Evolutionary conservation across 805 yeast genomes (phyloP).

Genomic region (Debaryomyces hansenii): DNA sequence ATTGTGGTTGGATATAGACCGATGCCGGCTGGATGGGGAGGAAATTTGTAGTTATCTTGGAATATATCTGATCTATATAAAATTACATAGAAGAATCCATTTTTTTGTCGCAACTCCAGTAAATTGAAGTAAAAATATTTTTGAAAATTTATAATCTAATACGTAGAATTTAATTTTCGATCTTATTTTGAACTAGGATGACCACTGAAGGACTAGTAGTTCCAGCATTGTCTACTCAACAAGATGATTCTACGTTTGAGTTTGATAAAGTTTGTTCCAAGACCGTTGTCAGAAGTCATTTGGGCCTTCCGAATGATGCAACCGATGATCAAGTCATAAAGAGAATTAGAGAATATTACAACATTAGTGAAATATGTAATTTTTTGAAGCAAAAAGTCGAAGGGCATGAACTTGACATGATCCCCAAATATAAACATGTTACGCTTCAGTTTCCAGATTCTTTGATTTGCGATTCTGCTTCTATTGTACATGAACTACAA

Average conservation of each 20-base stretch:
- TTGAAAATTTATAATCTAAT: no score
- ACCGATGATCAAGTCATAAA: slow-evolving; percentile 25
- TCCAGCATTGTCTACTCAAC: slow-evolving; percentile 73
- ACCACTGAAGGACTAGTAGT: slow-evolving; percentile 36
- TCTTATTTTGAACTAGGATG: slow-evolving; percentile 4
- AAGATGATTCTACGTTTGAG: slow-evolving; percentile 57
- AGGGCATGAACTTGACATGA: slow-evolving; percentile 13
- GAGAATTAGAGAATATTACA: slow-evolving; percentile 52
- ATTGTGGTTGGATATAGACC: slow-evolving; percentile 48
- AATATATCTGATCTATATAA: background rate
- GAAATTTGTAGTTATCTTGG: slow-evolving; percentile 6
- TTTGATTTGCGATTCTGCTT: slow-evolving; percentile 74
- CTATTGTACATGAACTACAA: slow-evolving; percentile 59
- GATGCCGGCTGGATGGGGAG: slow-evolving; percentile 46
- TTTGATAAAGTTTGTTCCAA: slow-evolving; percentile 43
- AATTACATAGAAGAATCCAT: background rate
- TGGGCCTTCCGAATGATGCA: slow-evolving; percentile 13
- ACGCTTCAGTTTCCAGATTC: slow-evolving; percentile 91
- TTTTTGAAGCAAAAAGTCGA: slow-evolving; percentile 34
- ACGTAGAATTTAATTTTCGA: no score
- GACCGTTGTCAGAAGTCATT: slow-evolving; percentile 22
- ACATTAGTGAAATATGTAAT: slow-evolving; percentile 46
- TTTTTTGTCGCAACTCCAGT: no score
- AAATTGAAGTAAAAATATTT: no score
- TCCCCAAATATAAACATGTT: slow-evolving; percentile 43